Evolutionary conservation across 345 rosid genomes (phyloP), one percentile per base, ranked within the genome.

Genomic region (Hevea brasiliensis): DNA sequence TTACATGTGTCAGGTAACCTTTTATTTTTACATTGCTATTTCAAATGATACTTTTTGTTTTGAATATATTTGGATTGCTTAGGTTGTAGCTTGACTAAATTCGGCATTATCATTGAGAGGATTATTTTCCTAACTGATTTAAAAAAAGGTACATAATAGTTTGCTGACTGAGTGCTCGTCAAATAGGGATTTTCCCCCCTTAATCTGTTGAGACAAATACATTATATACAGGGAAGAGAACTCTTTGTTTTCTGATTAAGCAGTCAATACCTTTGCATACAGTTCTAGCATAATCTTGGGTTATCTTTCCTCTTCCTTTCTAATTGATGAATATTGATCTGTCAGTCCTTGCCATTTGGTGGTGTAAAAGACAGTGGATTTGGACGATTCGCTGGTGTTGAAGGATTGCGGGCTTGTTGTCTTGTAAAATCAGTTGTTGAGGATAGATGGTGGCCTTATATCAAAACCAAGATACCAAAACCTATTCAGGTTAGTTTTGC

Each of bases 351-450:
- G 75, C 99, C 99, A 37, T 92, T 95, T 80, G 99, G 99, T 72
- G 98, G 99, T 47, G 92, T 90, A 42, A 95, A 92, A 65, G 93
- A 95, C 73, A 95, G 99, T 69, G 99, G 99, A 69, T 95, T 91
- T 73, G 99, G 98, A 55, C 76, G 99, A 61, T 95, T 95, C 80
- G 99, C 94, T 12, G 99, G 98, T 1, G 74, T 95, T 21, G 99
- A 95, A 87, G 99, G 99, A 58, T 76, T 95, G 74, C 85, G 97
- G 76, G 98, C 96, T 65, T 95, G 96, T 82, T 95, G 99, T 75
- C 93, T 95, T 18, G 93, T 91, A 68, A 95, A 92, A 81, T 86
- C 98, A 3, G 97, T 95, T 32, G 98, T 91, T 3, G 98, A 95
- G 81, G 99, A 95, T 81, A 87, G 98, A 42, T 92, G 89, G 89